Evolutionary conservation across 306 rosid genomes (phyloP).

Genomic region (Medicago ruthenica): DNA sequence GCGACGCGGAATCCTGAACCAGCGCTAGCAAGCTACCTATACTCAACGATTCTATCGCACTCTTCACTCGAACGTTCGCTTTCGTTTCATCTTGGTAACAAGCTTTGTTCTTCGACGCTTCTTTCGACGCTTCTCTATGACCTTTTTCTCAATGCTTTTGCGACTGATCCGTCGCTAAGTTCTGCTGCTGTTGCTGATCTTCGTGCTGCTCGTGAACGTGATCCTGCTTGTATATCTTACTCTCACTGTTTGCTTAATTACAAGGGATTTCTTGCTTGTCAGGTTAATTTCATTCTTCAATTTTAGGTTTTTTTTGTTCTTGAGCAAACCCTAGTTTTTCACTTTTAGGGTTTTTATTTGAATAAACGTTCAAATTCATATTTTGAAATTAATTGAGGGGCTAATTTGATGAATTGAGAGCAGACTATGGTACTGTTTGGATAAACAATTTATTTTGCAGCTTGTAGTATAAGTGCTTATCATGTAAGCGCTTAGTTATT

Average conservation of each 20-base stretch:
- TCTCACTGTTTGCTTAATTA: conserved; percentile 95
- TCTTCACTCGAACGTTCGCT: conserved; percentile 77
- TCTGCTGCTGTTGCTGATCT: conserved; percentile 86
- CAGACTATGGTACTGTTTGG: not conserved
- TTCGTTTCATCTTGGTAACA: conserved; percentile 87
- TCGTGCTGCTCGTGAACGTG: conserved; percentile 75
- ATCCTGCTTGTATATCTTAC: conserved; percentile 86
- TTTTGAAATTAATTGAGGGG: not conserved
- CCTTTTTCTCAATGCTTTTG: conserved; percentile 79
- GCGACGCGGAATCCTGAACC: conserved; percentile 94
- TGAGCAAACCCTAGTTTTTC: not conserved
- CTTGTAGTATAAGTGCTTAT: too few relatives aligned
- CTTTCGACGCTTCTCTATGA: conserved; percentile 93
- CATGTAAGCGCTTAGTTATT: too few relatives aligned
- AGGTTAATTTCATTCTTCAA: conserved; percentile 46
- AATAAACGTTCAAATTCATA: not conserved
- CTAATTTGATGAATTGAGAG: not conserved
- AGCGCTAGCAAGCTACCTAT: conserved; percentile 90
- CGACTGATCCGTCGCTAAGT: conserved; percentile 62
- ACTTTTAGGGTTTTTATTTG: not conserved
- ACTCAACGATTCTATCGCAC: conserved; percentile 89
- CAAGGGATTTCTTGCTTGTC: conserved; percentile 92
- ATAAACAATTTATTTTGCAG: too few relatives aligned
- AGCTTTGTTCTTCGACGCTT: conserved; percentile 92
- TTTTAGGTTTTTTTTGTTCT: not conserved